phyloP scores from a whole-genome alignment of 2,329 filamentous ascomycete species.

The Colletotrichum costaricense region DNA sequence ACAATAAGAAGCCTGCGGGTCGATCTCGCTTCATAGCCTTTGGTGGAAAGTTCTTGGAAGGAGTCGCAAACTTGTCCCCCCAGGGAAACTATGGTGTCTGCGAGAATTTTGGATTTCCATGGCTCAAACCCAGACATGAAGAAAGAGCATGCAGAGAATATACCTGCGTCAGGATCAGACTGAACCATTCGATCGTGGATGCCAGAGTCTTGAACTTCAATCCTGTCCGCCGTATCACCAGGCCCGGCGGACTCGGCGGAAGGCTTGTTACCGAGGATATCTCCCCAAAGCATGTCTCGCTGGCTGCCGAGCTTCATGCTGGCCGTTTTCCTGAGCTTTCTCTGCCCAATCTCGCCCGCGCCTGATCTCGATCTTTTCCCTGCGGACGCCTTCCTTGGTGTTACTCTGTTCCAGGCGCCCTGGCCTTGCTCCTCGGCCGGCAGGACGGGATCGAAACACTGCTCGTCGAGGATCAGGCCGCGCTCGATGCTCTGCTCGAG shows the following conservation, averaged over 20 bases:
- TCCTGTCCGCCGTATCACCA: constrained; percentile 10
- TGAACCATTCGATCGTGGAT: constrained; percentile 41
- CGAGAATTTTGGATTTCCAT: constrained; percentile 60
- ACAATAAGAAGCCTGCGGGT: constrained; percentile 63
- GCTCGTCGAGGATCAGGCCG: constrained; percentile 91
- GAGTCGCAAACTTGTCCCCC: constrained; percentile 57
- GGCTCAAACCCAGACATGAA: constrained; percentile 69
- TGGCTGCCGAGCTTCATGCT: constrained; percentile 86
- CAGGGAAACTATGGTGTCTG: constrained; percentile 59
- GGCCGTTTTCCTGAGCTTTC: constrained; percentile 88
- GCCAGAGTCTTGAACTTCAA: constrained; percentile 43
- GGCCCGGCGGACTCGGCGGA: constrained; percentile 20
- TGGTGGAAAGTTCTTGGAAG: constrained; percentile 52
- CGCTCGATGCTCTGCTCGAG: constrained; percentile 83
- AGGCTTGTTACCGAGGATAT: constrained; percentile 72
- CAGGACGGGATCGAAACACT: constrained; percentile 81
- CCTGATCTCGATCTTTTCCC: constrained; percentile 71
- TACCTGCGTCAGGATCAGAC: constrained; percentile 46
- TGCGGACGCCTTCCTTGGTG: constrained; percentile 56
- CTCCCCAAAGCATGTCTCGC: constrained; percentile 87
- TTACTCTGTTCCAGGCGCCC: constrained; percentile 77
- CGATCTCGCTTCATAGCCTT: constrained; percentile 42
- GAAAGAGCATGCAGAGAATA: constrained; percentile 69
- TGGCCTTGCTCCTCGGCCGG: constrained; percentile 77
- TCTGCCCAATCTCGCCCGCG: constrained; percentile 68